These are phyloP conservation scores for Kandelia obovata DNA, from an alignment of 345 rosid species.

Conservation along the genomic window DNA sequence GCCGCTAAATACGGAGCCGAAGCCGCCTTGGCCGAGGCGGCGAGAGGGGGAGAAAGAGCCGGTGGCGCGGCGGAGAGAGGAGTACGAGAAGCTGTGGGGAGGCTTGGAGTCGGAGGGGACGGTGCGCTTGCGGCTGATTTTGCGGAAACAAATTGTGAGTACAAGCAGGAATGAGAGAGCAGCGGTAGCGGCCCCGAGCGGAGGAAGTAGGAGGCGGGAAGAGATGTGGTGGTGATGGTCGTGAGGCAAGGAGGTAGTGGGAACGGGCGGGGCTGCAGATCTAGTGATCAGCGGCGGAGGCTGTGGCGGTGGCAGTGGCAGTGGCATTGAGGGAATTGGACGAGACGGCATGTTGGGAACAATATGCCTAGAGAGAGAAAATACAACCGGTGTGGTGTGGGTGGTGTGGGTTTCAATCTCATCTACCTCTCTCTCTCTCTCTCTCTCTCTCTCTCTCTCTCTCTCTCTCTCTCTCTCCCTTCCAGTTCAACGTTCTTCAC, in stretches of 20 bases:
- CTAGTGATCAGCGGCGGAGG: constrained; percentile 2
- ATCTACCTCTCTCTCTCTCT: background rate
- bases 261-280: constrained; percentile 7
- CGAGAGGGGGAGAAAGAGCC: constrained; percentile 65
- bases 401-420: background rate
- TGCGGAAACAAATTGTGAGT: constrained; percentile 52
- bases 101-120: constrained; percentile 65
- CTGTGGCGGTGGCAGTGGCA: constrained; percentile 5
- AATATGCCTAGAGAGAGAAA: background rate
- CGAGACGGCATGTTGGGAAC: constrained; percentile 48
- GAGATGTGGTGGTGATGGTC: constrained; percentile 28
- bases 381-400: background rate
- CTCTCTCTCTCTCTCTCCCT: background rate
- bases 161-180: constrained; percentile 46
- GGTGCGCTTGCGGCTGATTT: constrained; percentile 65
- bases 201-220: constrained; percentile 34
- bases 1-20: constrained; percentile 83
- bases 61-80: constrained; percentile 76
- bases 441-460: background rate
- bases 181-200: constrained; percentile 27
- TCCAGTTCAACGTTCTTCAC: background rate
- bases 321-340: constrained; percentile 18
- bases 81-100: constrained; percentile 66
- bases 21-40: constrained; percentile 94
- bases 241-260: constrained; percentile 4